phyloP scores from a whole-genome alignment of 2,329 filamentous ascomycete genomes.

The Fusarium setosum region DNA sequence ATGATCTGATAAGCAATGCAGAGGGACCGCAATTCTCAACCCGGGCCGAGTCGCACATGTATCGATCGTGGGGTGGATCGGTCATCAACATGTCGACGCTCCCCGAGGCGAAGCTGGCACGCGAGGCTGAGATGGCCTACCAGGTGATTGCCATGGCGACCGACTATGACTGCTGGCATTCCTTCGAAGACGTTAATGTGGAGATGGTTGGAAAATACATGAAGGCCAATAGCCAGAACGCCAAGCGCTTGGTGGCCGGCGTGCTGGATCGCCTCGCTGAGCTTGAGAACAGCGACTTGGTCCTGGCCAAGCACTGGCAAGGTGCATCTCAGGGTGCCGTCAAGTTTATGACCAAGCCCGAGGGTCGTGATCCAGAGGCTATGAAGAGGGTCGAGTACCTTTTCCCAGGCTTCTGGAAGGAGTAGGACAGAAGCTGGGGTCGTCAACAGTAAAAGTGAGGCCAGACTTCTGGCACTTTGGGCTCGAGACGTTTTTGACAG shows the following conservation, averaged over 20 bases:
- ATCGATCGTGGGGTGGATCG: conserved; percentile 91
- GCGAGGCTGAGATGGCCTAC: conserved; percentile 95
- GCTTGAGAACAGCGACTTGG: conserved; percentile 79
- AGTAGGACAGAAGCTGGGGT: conserved; percentile 28
- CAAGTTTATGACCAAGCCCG: conserved; percentile 82
- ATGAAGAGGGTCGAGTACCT: conserved; percentile 86
- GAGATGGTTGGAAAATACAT: conserved; percentile 98
- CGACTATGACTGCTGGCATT: conserved; percentile 99
- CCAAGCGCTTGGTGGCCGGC: conserved; percentile 83
- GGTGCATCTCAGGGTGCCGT: conserved; percentile 82
- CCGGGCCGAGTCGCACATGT: conserved; percentile 94
- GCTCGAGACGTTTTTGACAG: conserved; percentile 22
- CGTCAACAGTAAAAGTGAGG: background rate
- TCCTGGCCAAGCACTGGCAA: conserved; percentile 84
- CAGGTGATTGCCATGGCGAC: conserved; percentile 99
- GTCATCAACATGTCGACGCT: conserved; percentile 99
- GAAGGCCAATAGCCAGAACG: conserved; percentile 91
- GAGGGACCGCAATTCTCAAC: conserved; percentile 99
- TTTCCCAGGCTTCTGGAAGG: conserved; percentile 82
- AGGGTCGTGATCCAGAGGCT: conserved; percentile 78
- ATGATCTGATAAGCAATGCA: conserved; percentile 48
- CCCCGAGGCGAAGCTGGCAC: conserved; percentile 94
- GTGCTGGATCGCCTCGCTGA: conserved; percentile 88
- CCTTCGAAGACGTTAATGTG: conserved; percentile 85
- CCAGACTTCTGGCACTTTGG: conserved; percentile 10